Evolutionary conservation across 2,329 filamentous ascomycete genomes (phyloP), one percentile per base, ranked within the genome.

Genomic region (Macrophomina phaseolina): DNA sequence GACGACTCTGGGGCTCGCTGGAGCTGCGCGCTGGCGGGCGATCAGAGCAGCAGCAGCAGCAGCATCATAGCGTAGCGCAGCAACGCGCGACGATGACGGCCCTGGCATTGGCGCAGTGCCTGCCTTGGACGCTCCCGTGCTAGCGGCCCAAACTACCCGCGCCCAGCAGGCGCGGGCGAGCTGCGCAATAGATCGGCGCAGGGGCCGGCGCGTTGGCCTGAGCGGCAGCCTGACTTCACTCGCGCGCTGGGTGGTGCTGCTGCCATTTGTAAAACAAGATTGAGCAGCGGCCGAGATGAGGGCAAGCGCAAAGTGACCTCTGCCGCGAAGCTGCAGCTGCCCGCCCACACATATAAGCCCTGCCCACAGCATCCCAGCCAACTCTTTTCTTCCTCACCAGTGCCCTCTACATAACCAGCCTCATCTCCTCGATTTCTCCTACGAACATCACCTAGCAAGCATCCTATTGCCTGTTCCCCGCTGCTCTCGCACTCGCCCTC

Each of bases 221-320:
- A 46, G 40, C 49, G 49, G 23, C 34, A 64, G 62, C 62, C 58
- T 62, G 58, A 36, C 58, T 49, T 48, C 62, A 38, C 62, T 23
- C 61, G 49, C 62, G 30, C 14, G 62, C 23, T 45, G 62, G 45
- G 32, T 23, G 23, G 23, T 38, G 45, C 46, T 63, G 46, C 61
- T 49, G 38, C 48, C 56, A 48, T 40, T 55, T 38, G 51, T 11
- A 65, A 65, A 65, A 56, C 63, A 65, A 65, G 63, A 65, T 65
- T 65, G 63, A 38, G 23, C 23, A 46, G 51, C 49, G 23, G 36
- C 49, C 23, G 34, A 66, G 45, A 60, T 46, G 38, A n/a, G 42
- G 66, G 48, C 67, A 70, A 69, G 67, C 68, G 67, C 67, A 67
- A 67, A 68, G 36, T 46, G 58, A 40, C 67, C 67, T 55, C 23